phyloP scores from a whole-genome alignment of 2,329 filamentous ascomycete genomes.

The Arthrinium phaeospermum region DNA sequence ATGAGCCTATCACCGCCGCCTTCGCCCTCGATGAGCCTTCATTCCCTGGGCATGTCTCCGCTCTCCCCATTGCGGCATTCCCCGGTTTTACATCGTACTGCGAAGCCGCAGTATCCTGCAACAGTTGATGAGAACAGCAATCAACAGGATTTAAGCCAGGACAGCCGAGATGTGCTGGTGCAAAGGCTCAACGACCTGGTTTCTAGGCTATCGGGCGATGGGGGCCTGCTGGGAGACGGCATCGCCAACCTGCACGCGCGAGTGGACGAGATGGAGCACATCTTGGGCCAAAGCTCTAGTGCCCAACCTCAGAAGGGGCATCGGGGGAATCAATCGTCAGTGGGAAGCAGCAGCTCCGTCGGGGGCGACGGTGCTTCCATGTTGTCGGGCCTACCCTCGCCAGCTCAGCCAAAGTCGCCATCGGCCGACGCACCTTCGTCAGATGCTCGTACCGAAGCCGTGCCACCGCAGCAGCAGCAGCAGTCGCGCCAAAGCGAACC shows the following conservation, averaged over 20 bases:
- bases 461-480: neutral
- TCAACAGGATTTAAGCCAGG: constrained; percentile 30
- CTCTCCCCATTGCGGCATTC: constrained; percentile 14
- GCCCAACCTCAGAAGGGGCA: constrained; percentile 19
- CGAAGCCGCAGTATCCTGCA: neutral
- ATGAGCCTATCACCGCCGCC: constrained; percentile 7
- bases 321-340: constrained; percentile 2
- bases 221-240: constrained; percentile 35
- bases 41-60: constrained; percentile 16
- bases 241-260: constrained; percentile 46
- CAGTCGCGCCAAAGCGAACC: neutral
- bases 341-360: neutral
- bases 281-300: constrained; percentile 26
- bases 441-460: neutral
- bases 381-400: neutral
- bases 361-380: neutral
- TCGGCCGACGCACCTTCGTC: neutral
- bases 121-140: neutral
- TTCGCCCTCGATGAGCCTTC: constrained; percentile 16
- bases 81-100: neutral
- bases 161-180: constrained; percentile 54
- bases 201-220: constrained; percentile 30
- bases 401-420: neutral
- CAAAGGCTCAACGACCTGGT: constrained; percentile 42
- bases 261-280: constrained; percentile 50